A percentile compares a stretch with the other conserved stretches of the same genome.
phyloP scores from a whole-genome alignment of 208 protist species.

The Strigomonas culicis region DNA sequence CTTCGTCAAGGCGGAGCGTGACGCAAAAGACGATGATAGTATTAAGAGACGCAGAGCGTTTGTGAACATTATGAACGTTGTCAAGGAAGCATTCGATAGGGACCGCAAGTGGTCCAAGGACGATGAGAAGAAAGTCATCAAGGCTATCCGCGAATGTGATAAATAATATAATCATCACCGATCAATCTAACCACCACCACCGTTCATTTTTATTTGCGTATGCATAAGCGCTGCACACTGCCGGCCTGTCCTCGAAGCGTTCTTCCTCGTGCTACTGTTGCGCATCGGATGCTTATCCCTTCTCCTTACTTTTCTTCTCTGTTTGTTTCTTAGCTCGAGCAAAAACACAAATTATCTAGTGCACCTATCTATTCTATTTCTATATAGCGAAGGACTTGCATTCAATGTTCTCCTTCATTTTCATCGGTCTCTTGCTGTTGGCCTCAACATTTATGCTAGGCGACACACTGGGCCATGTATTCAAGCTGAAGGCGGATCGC shows the following conservation, averaged over 20 bases:
- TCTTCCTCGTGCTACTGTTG: no score
- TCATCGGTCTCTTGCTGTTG: neutral
- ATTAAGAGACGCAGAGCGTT: conserved; percentile 71
- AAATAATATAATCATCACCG: neutral
- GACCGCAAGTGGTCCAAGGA: conserved; percentile 63
- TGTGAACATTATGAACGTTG: conserved; percentile 74
- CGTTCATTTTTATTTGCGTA: neutral
- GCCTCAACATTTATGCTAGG: conserved; percentile 5
- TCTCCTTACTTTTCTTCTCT: neutral
- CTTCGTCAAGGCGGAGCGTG: conserved; percentile 61
- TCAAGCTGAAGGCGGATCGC: neutral
- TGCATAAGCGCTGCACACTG: no score
- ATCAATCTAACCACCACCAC: no score
- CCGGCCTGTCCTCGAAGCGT: no score
- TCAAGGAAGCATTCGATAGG: conserved; percentile 70
- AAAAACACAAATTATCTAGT: no score
- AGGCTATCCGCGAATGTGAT: neutral
- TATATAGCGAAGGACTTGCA: neutral
- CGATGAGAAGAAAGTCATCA: conserved; percentile 36
- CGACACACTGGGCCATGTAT: neutral
- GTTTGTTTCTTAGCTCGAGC: no score
- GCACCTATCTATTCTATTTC: conserved; percentile 7
- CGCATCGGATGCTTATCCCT: no score
- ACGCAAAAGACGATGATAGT: conserved; percentile 78
- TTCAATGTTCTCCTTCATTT: conserved; percentile 8